Percentiles rank a stretch among this genome's conserved stretches.
Conservation (phyloP, 306 rosid species). For the Pyrus pyrifolia region DNA sequence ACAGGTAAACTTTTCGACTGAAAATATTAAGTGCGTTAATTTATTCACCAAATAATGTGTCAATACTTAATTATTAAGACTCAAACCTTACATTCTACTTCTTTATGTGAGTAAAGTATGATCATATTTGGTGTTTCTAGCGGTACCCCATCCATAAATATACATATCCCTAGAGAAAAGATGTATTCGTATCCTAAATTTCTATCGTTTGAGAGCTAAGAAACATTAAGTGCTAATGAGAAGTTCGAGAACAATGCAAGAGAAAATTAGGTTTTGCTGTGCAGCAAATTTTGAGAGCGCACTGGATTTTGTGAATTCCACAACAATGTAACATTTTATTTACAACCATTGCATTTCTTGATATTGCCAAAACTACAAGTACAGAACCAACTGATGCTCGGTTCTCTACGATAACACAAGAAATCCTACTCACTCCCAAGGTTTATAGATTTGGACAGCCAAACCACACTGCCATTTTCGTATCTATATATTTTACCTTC, state of each 20-base stretch:
- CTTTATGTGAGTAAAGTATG: no score
- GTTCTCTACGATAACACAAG: not conserved
- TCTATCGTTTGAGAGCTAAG: no score
- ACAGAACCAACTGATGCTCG: not conserved
- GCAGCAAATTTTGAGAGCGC: not conserved
- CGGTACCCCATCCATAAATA: no score
- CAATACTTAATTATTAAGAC: no score
- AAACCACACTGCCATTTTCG: not conserved
- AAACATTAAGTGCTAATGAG: not conserved
- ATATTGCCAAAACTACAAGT: not conserved
- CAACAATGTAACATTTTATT: not conserved
- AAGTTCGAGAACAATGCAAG: not conserved
- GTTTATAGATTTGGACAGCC: not conserved
- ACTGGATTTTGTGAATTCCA: not conserved
- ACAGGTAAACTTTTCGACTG: no score
- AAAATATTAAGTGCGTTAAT: no score
- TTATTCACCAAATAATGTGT: no score
- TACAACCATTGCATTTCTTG: not conserved
- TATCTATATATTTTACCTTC: not conserved
- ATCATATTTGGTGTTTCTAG: no score
- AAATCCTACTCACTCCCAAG: not conserved
- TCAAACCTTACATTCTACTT: no score
- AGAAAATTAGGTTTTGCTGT: not conserved
- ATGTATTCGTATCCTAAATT: no score
- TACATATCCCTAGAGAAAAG: no score